Base-by-base conservation (phyloP, 257 asterid species). In the Solanum tarapatanum region DNA sequence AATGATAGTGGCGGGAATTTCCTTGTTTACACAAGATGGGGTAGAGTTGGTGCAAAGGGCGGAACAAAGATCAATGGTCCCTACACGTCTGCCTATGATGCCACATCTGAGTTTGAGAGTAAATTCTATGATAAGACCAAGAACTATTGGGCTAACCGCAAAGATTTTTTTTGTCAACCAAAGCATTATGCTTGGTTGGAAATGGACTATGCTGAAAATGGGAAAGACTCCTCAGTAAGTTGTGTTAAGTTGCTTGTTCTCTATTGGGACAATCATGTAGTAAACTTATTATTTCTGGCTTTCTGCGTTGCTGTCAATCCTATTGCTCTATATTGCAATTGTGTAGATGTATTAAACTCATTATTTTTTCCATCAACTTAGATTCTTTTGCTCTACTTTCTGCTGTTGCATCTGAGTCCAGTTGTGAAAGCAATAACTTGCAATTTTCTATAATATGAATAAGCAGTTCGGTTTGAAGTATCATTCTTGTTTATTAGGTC, bases 1-100 rank as follows among this genome's bases (percentile, higher is more conserved):
- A 94, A 95, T 37, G 98, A 96, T 87, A 97, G 83, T 70, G 95
- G 98, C 28, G 93, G 95, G 83, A 93, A 90, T 88, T 95, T 89
- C 92, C 92, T 94, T 92, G 93, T 95, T 79, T 95, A 94, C 90
- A 88, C 58, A 76, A 92, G 98, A 94, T 96, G 99, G 99, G 99
- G 99, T 83, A 94, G 99, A 93, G 99, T 95, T 90, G 99, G 99
- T n/a, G 91, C 92, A 84, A 94, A 92, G 90, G 99, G 99, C 76
- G 98, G 96, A 90, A 90, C 92, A 72, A 93, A 94, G 84, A 84
- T 94, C 87, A 91, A 11, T 88, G 98, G 96, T 39, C 96, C 98
- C 9, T 94, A 88, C 88, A 86, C 80, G 64, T 93, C 95, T 28
- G 93, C 91, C 72, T 68, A 91, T 89, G 86, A 87, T 86, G 98